These are phyloP conservation scores for Leptodermis oblonga DNA, from an alignment of 257 asterid species.

Conservation along the genomic window DNA sequence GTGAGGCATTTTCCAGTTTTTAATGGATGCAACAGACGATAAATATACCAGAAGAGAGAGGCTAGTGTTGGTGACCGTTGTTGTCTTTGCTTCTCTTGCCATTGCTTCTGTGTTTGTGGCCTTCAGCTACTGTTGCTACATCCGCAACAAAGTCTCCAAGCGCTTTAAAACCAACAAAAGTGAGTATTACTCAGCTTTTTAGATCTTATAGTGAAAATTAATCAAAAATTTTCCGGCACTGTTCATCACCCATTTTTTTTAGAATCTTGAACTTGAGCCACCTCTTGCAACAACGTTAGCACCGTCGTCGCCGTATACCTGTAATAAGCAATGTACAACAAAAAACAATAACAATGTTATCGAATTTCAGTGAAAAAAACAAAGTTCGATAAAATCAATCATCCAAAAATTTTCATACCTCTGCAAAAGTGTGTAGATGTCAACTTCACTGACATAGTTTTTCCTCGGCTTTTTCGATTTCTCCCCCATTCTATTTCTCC, in stretches of 20 bases:
- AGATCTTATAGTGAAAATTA: neutral
- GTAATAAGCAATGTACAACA: no score
- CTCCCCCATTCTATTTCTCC: slow-evolving; percentile 51
- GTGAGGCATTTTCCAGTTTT: neutral
- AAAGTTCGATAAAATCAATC: neutral
- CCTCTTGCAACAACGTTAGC: slow-evolving; percentile 67
- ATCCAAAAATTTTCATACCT: slow-evolving; percentile 43
- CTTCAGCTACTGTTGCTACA: slow-evolving; percentile 67
- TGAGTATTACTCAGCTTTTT: slow-evolving; percentile 12
- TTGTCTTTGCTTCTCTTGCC: slow-evolving; percentile 60
- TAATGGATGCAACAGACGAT: slow-evolving; percentile 49
- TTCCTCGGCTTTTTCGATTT: slow-evolving; percentile 53
- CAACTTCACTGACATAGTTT: slow-evolving; percentile 54
- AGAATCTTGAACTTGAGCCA: slow-evolving; percentile 47
- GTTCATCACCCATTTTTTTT: no score
- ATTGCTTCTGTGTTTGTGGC: slow-evolving; percentile 58
- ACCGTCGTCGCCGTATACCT: slow-evolving; percentile 64
- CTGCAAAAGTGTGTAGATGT: slow-evolving; percentile 40
- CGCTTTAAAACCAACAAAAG: slow-evolving; percentile 47
- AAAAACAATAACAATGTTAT: neutral
- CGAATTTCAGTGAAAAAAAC: neutral
- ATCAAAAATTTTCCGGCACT: no score
- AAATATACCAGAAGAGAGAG: slow-evolving; percentile 58
- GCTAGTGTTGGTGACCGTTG: slow-evolving; percentile 37
- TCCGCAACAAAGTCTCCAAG: slow-evolving; percentile 59